These are phyloP conservation scores for Tuber magnatum DNA, from an alignment of 495 filamentous ascomycete genomes.

Conservation along the genomic window DNA sequence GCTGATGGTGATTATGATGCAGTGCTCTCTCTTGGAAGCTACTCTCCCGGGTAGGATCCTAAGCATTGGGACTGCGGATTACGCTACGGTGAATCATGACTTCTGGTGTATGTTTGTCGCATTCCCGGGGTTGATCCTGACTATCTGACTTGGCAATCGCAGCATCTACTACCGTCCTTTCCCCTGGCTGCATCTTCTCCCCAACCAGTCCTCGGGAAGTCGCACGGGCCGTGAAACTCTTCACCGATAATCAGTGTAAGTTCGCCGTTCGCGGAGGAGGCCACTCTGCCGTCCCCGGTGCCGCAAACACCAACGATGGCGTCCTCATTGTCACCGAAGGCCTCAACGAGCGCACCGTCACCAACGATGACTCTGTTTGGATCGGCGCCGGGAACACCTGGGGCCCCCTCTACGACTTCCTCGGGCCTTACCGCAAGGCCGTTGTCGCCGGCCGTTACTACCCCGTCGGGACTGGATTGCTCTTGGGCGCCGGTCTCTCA, in stretches of 20 bases:
- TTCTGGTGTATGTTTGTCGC: neutral
- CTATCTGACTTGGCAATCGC: neutral
- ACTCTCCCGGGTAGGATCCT: neutral
- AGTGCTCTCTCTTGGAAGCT: neutral
- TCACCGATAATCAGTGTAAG: neutral
- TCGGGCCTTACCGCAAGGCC: slow-evolving; percentile 46
- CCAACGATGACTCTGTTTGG: slow-evolving; percentile 4
- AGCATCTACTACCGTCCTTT: neutral
- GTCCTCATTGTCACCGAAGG: slow-evolving; percentile 12
- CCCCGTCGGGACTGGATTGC: slow-evolving; percentile 53
- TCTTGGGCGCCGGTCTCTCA: slow-evolving; percentile 51
- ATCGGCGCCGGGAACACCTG: slow-evolving; percentile 49
- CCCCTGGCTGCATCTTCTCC: neutral
- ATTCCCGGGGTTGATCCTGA: neutral
- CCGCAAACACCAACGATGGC: slow-evolving; percentile 17
- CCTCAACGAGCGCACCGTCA: neutral
- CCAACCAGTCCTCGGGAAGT: neutral
- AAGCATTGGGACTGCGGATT: neutral
- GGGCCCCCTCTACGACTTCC: slow-evolving; percentile 50
- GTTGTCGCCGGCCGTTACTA: slow-evolving; percentile 53
- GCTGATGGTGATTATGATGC: neutral
- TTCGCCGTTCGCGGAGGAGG: slow-evolving; percentile 14
- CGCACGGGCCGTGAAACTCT: neutral
- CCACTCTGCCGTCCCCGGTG: slow-evolving; percentile 13
- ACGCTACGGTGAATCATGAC: neutral